Conservation (phyloP, 208 protist genomes). For the Leishmania major region DNA sequence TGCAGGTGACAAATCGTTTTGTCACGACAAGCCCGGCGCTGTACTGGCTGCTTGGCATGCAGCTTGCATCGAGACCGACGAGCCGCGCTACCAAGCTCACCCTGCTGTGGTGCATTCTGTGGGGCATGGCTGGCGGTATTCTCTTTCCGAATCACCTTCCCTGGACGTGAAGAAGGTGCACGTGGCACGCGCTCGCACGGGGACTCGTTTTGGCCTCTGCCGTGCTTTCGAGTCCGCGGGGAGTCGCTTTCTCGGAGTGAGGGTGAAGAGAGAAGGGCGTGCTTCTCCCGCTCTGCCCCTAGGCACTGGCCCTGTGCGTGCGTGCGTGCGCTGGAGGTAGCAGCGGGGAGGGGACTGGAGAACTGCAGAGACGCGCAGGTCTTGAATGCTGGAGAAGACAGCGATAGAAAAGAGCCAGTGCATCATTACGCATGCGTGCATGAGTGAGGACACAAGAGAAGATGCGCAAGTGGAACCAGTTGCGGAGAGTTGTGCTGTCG, state of each 20-base stretch:
- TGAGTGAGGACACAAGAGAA: neutral
- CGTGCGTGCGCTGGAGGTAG: too few relatives aligned
- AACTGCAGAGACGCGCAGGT: too few relatives aligned
- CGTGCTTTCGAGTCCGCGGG: neutral
- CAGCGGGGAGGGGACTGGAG: too few relatives aligned
- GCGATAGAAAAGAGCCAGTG: too few relatives aligned
- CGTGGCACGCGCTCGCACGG: neutral
- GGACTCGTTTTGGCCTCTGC: neutral
- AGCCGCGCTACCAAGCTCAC: slow-evolving; percentile 38
- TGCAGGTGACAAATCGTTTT: slow-evolving; percentile 83
- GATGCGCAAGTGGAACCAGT: neutral
- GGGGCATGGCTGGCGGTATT: slow-evolving; percentile 53
- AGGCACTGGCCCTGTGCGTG: too few relatives aligned
- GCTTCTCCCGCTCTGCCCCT: too few relatives aligned
- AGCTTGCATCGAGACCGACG: slow-evolving; percentile 45
- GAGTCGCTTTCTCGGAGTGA: neutral
- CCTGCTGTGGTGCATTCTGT: slow-evolving; percentile 53
- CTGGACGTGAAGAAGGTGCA: slow-evolving; percentile 62
- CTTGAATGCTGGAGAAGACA: too few relatives aligned
- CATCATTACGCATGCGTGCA: neutral
- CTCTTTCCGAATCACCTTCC: slow-evolving; percentile 79
- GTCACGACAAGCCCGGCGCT: slow-evolving; percentile 67
- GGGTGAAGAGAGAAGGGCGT: neutral
- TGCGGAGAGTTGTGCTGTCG: neutral
- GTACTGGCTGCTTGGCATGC: slow-evolving; percentile 59